Percentiles rank a stretch among this genome's conserved stretches.
These are phyloP conservation scores for Salvia rosmarinus DNA, from an alignment of 257 asterid genomes.

Conservation along the genomic window DNA sequence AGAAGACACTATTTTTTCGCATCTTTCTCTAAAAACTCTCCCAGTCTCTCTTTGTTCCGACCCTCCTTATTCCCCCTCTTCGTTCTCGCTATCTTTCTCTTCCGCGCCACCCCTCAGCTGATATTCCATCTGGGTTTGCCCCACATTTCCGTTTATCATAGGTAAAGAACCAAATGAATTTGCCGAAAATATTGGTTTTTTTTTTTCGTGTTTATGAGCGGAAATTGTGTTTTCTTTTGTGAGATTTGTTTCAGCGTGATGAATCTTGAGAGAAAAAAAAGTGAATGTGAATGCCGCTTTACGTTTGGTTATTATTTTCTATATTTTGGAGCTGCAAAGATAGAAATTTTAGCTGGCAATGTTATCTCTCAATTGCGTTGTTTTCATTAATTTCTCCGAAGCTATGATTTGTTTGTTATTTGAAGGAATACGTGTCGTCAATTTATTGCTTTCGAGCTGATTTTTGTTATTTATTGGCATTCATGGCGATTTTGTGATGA, in stretches of 20 bases:
- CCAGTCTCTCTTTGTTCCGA: slow-evolving; percentile 39
- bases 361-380: slow-evolving; percentile 12
- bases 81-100: slow-evolving; percentile 40
- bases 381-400: background rate
- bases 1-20: slow-evolving; percentile 34
- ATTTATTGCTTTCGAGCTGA: slow-evolving; percentile 24
- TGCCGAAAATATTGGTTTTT: background rate
- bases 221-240: slow-evolving; percentile 13
- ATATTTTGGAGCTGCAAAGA: slow-evolving; percentile 32
- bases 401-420: slow-evolving; percentile 21
- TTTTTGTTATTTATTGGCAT: background rate
- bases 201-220: background rate
- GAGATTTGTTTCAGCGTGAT: slow-evolving; percentile 10
- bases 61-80: slow-evolving; percentile 30
- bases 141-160: slow-evolving; percentile 38
- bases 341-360: slow-evolving; percentile 37
- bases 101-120: slow-evolving; percentile 58
- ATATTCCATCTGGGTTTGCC: slow-evolving; percentile 44
- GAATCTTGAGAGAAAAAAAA: background rate
- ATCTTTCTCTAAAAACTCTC: slow-evolving; percentile 39
- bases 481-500: background rate
- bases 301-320: background rate
- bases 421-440: slow-evolving; percentile 13
- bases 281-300: slow-evolving; percentile 10
- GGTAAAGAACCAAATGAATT: slow-evolving; percentile 33